Evolutionary conservation across 192 early-diverging fungal genomes (phyloP).

Genomic region (Blastocladiella britannica): DNA sequence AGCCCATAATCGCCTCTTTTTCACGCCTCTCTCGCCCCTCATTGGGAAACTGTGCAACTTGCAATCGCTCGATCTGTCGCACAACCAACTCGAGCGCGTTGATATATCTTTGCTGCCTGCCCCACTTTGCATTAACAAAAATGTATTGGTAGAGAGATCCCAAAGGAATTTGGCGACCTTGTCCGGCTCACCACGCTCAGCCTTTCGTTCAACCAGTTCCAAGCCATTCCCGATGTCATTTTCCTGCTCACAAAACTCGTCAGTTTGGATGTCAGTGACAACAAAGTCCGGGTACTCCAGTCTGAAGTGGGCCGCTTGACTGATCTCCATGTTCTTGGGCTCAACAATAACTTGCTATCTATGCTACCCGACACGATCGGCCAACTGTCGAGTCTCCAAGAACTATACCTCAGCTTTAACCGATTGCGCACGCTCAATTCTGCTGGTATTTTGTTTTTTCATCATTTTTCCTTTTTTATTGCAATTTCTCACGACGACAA

Average conservation of each 20-base stretch:
- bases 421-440: neutral
- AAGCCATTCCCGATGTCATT: neutral
- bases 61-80: neutral
- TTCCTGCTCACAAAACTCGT: neutral
- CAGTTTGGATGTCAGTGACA: neutral
- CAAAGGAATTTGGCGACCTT: constrained; percentile 1
- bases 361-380: neutral
- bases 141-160: constrained; percentile 4
- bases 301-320: neutral
- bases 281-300: neutral
- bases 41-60: constrained; percentile 1
- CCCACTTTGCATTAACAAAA: neutral
- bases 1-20: constrained; percentile 3
- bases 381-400: neutral
- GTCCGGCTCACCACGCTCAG: neutral
- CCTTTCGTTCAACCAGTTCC: neutral
- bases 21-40: constrained; percentile 1
- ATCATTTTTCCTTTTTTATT: too few species aligned
- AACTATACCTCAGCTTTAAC: neutral
- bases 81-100: constrained; percentile 4
- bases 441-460: too few species aligned
- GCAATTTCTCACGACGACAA: too few species aligned
- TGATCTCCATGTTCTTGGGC: neutral
- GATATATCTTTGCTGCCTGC: neutral
- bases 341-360: neutral